These are phyloP conservation scores for Neurospora sp. DNA, from an alignment of 2,329 filamentous ascomycete genomes.

Conservation along the genomic window DNA sequence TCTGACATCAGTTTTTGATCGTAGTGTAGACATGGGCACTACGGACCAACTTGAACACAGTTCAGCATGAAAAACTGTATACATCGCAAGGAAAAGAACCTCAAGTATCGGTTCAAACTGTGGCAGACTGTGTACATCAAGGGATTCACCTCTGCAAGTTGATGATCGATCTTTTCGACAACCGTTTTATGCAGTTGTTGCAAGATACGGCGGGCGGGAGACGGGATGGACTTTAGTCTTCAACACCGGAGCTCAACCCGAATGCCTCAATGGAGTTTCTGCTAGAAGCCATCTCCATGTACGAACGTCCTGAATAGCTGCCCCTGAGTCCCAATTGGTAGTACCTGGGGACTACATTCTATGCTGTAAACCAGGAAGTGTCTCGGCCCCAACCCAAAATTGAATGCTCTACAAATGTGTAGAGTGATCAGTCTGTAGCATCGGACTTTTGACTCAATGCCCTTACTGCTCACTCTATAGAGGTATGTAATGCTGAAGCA, in stretches of 20 bases:
- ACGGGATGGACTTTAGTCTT: background rate
- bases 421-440: background rate
- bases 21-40: background rate
- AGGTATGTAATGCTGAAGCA: background rate
- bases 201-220: background rate
- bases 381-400: background rate
- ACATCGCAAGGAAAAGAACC: background rate
- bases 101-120: background rate
- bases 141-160: background rate
- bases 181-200: background rate
- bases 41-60: background rate
- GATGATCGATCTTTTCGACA: background rate
- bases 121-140: background rate
- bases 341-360: fast-evolving
- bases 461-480: background rate
- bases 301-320: background rate
- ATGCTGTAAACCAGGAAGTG: background rate
- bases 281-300: background rate
- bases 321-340: background rate
- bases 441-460: background rate
- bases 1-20: background rate
- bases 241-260: background rate
- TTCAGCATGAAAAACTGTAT: background rate
- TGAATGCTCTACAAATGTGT: background rate
- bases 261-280: background rate